These are phyloP conservation scores for Corylus heterophylla DNA, from an alignment of 306 rosid species.

Conservation along the genomic window DNA sequence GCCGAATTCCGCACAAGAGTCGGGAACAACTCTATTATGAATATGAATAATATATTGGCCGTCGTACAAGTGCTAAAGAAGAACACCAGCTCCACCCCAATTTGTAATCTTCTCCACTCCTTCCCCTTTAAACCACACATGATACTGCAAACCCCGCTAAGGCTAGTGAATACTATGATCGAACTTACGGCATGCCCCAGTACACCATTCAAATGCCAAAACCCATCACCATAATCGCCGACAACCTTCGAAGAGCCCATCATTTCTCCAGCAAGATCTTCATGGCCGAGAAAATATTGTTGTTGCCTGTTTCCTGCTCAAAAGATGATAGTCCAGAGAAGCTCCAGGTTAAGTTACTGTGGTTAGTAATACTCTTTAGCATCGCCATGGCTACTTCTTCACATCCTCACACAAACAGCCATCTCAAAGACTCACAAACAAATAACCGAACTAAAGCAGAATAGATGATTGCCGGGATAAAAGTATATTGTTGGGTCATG, in stretches of 20 bases:
- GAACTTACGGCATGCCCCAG: conserved; percentile 65
- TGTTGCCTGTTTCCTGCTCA: conserved; percentile 25
- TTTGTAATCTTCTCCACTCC: conserved; percentile 20
- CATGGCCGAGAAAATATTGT: conserved; percentile 39
- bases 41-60: conserved; percentile 41
- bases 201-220: conserved; percentile 59
- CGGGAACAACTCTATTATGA: conserved; percentile 57
- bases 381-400: conserved; percentile 48
- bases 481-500: conserved; percentile 31
- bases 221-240: conserved; percentile 28
- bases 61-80: conserved; percentile 58
- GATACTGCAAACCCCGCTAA: conserved; percentile 51
- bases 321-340: conserved; percentile 4
- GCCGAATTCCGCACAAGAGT: conserved; percentile 70
- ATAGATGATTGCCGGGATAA: conserved; percentile 48
- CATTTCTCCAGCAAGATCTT: conserved; percentile 30
- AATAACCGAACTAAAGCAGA: conserved; percentile 23
- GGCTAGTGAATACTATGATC: conserved; percentile 14
- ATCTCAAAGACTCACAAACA: conserved; percentile 60
- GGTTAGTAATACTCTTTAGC: conserved; percentile 26
- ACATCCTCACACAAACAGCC: conserved; percentile 56
- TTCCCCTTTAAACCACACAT: conserved; percentile 37
- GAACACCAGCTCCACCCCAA: conserved; percentile 53
- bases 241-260: conserved; percentile 52
- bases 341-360: conserved; percentile 21